Conservation (phyloP, 2,329 filamentous ascomycete species). For the Lecanicillium sp. region DNA sequence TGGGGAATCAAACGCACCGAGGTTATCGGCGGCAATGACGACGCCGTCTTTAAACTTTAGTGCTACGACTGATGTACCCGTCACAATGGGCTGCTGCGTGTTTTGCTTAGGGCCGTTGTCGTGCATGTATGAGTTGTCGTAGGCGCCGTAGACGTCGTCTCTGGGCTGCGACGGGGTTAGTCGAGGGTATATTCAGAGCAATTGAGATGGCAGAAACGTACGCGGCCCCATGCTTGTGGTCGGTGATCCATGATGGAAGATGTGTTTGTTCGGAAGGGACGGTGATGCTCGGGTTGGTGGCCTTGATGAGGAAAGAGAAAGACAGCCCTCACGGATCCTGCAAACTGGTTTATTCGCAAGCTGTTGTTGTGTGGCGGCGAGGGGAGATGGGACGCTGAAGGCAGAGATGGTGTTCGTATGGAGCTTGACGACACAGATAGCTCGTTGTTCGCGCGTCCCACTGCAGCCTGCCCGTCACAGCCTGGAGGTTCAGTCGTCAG, state of each 20-base stretch:
- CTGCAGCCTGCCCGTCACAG: conserved; percentile 23
- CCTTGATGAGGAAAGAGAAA: too few relatives aligned
- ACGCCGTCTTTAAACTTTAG: conserved; percentile 96
- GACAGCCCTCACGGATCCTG: too few relatives aligned
- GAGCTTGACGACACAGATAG: not conserved
- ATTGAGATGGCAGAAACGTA: conserved; percentile 32
- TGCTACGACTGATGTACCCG: conserved; percentile 89
- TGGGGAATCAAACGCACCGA: conserved; percentile 67
- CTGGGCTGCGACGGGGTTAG: conserved; percentile 57
- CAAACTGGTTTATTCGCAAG: too few relatives aligned
- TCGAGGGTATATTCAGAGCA: conserved; percentile 7
- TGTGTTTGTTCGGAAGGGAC: conserved; percentile 4
- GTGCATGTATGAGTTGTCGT: conserved; percentile 80
- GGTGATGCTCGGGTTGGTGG: too few relatives aligned
- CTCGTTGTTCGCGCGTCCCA: conserved; percentile 22
- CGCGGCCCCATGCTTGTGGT: conserved; percentile 65
- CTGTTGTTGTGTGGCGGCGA: conserved; percentile 2
- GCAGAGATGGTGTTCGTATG: not conserved
- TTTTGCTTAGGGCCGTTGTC: conserved; percentile 65
- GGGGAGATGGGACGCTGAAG: conserved; percentile 3
- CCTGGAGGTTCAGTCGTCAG: conserved; percentile 10
- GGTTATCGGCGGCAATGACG: conserved; percentile 92
- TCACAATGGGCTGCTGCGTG: conserved; percentile 89
- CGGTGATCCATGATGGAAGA: conserved; percentile 55
- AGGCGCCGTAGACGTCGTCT: conserved; percentile 93